These are phyloP conservation scores for Delphinella strobiligena DNA, from an alignment of 2,329 filamentous ascomycete genomes.

Conservation along the genomic window DNA sequence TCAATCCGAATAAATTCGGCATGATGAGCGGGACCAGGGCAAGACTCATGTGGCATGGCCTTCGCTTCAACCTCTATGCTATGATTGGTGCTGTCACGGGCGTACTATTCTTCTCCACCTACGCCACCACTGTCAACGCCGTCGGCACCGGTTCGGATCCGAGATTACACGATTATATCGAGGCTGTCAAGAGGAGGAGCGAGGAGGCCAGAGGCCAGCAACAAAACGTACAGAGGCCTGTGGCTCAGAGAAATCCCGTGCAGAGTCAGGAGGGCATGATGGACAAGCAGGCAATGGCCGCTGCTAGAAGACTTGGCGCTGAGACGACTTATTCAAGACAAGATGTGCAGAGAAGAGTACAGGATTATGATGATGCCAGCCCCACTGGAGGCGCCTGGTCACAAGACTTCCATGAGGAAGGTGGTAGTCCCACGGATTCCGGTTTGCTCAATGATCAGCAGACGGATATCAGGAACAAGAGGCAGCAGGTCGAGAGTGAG, in stretches of 20 bases:
- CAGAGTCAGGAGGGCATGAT: constrained; percentile 8
- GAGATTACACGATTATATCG: constrained; percentile 26
- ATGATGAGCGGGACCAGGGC: constrained; percentile 23
- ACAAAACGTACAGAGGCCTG: constrained; percentile 1
- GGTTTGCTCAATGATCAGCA: constrained; percentile 21
- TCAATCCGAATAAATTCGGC: constrained; percentile 27
- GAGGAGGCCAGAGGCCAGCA: constrained; percentile 11
- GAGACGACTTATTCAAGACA: constrained; percentile 4
- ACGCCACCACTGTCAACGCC: constrained; percentile 22
- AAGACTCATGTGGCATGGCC: constrained; percentile 14
- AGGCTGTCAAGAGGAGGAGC: constrained; percentile 22
- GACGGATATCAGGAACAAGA: constrained; percentile 12
- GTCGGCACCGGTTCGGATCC: constrained; percentile 26
- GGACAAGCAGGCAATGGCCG: constrained; percentile 9
- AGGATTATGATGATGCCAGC: constrained; percentile 26
- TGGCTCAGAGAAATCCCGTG: constrained; percentile 7
- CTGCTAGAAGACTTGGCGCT: constrained; percentile 3
- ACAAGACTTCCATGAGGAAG: constrained; percentile 18
- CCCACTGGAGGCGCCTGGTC: constrained; percentile 24
- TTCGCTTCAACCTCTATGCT: neutral
- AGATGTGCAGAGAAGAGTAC: constrained; percentile 6
- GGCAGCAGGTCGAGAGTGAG: constrained; percentile 3
- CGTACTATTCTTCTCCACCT: constrained; percentile 18
- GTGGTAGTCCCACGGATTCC: constrained; percentile 12
- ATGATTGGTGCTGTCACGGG: constrained; percentile 13